A percentile compares a stretch with the other conserved stretches of the same genome.
Evolutionary conservation across 1,139 yeast genomes (phyloP).

Genomic region (Komagataea norvegica): DNA sequence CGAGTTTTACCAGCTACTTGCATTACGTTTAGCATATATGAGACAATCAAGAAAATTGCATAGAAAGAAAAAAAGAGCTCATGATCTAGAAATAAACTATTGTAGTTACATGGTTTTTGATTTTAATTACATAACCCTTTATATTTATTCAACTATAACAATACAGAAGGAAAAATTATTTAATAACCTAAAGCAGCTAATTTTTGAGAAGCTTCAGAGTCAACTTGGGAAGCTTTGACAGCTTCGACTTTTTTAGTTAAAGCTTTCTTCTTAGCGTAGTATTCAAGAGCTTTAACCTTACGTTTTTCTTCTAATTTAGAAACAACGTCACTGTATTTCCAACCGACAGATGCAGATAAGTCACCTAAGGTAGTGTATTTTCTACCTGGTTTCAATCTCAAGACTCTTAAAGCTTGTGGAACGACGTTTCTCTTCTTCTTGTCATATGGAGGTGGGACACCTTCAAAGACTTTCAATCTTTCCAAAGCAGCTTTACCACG

Average conservation of each 20-base stretch:
- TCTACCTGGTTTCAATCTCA: slow-evolving; percentile 99
- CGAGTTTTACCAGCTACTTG: slow-evolving; percentile 76
- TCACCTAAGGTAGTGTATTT: slow-evolving; percentile 98
- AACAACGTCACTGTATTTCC: slow-evolving; percentile 99
- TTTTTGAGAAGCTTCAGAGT: slow-evolving; percentile 74
- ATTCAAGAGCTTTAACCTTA: slow-evolving; percentile 98
- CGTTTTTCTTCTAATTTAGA: slow-evolving; percentile 99
- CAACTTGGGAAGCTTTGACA: slow-evolving; percentile 66
- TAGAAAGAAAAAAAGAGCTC: not conserved
- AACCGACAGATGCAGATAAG: slow-evolving; percentile 95
- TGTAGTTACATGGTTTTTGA: not conserved
- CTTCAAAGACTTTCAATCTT: slow-evolving; percentile 99
- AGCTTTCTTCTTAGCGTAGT: slow-evolving; percentile 98
- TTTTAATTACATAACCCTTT: slow-evolving; percentile 17
- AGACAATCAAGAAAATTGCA: slow-evolving; percentile 34
- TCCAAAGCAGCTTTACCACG: slow-evolving; percentile 99
- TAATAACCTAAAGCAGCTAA: slow-evolving; percentile 85
- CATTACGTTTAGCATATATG: slow-evolving; percentile 64
- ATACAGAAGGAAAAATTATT: slow-evolving; percentile 26
- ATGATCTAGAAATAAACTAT: not conserved
- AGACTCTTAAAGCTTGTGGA: slow-evolving; percentile 99
- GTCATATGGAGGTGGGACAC: slow-evolving; percentile 99
- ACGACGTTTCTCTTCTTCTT: slow-evolving; percentile 99
- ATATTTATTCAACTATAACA: slow-evolving; percentile 17
- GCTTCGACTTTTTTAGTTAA: slow-evolving; percentile 85